phyloP scores from a whole-genome alignment of 2,329 filamentous ascomycete species.

The Colletotrichum liriopes region DNA sequence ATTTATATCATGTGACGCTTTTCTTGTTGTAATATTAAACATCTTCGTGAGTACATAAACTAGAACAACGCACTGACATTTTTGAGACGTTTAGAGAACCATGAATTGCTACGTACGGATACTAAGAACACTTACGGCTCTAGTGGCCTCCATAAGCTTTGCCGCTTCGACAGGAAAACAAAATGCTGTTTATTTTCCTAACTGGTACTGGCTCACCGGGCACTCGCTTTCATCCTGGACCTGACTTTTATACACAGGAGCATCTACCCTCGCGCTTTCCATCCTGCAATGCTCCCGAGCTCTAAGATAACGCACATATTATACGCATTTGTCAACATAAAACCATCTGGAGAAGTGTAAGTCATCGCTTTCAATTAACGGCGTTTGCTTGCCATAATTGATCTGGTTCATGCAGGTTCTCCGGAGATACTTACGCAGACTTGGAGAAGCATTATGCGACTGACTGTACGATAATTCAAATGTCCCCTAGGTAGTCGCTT shows the following conservation, averaged over 20 bases:
- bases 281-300: slow-evolving; percentile 9
- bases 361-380: neutral
- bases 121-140: neutral
- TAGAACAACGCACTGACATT: neutral
- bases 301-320: slow-evolving; percentile 16
- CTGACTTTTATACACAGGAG: neutral
- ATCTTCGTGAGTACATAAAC: neutral
- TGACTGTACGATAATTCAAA: slow-evolving; percentile 67
- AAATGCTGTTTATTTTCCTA: neutral
- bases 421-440: slow-evolving; percentile 80
- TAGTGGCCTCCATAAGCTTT: neutral
- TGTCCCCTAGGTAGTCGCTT: neutral
- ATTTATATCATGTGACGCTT: neutral
- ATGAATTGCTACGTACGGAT: neutral
- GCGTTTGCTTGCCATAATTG: slow-evolving; percentile 13
- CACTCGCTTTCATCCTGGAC: neutral
- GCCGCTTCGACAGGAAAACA: neutral
- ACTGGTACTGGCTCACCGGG: neutral
- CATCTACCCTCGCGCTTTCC: slow-evolving; percentile 10
- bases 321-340: slow-evolving; percentile 17
- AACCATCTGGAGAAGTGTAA: slow-evolving; percentile 16
- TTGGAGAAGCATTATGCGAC: slow-evolving; percentile 78
- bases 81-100: neutral
- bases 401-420: slow-evolving; percentile 57
- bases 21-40: neutral